Evolutionary conservation across 305 asterid genomes (phyloP).

Genomic region (Vinca major): DNA sequence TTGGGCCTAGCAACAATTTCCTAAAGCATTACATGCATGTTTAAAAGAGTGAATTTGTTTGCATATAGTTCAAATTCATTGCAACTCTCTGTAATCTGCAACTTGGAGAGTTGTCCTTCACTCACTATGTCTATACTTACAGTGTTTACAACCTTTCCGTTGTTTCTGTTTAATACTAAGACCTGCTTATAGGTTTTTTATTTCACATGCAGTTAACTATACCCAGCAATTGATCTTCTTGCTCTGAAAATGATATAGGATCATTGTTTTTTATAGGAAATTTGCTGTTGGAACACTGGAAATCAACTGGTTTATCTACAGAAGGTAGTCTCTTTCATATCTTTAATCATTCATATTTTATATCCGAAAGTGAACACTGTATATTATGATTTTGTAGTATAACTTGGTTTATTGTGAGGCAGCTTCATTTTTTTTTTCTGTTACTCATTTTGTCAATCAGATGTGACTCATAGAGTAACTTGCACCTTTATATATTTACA

Average conservation of each 20-base stretch:
- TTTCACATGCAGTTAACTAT: not conserved
- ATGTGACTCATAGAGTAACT: not conserved
- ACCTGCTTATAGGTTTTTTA: constrained; percentile 4
- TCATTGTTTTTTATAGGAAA: constrained; percentile 42
- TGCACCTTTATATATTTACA: not conserved
- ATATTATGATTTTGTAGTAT: not conserved
- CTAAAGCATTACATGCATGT: not conserved
- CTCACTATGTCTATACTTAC: not conserved
- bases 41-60: not conserved
- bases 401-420: not conserved
- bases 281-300: constrained; percentile 72
- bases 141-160: not conserved
- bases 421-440: not conserved
- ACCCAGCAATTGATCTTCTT: not conserved
- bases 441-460: not conserved
- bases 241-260: constrained; percentile 10
- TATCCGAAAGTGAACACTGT: not conserved
- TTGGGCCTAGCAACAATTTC: not conserved
- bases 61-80: not conserved
- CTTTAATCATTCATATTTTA: not conserved
- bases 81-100: not conserved
- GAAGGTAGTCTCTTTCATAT: constrained; percentile 43
- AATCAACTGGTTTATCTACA: constrained; percentile 52
- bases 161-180: not conserved
- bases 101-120: not conserved